A percentile compares a stretch with the other conserved stretches of the same genome.
Evolutionary conservation across 164 flowering plant species (phyloP).

Genomic region (Liriodendron chinense): DNA sequence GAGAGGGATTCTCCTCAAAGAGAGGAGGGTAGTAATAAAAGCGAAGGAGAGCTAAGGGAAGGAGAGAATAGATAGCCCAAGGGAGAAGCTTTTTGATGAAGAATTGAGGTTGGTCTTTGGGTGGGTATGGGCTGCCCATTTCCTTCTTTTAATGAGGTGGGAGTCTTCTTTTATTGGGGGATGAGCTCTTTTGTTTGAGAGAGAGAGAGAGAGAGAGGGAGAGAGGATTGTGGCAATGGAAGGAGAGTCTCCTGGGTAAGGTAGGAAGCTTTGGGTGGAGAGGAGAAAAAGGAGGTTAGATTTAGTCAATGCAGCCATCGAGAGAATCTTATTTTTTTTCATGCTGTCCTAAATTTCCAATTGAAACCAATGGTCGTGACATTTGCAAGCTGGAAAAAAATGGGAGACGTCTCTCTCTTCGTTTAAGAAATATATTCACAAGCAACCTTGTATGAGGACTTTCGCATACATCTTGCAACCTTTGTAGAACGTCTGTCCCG

Average conservation of each 20-base stretch:
- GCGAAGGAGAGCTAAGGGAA: slow-evolving; percentile 46
- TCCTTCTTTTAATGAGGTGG: slow-evolving; percentile 1
- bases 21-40: slow-evolving; percentile 45
- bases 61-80: slow-evolving; percentile 44
- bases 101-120: slow-evolving; percentile 36
- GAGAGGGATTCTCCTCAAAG: slow-evolving; percentile 13
- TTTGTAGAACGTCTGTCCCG: no score
- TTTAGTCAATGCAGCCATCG: background rate
- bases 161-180: background rate
- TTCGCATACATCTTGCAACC: no score
- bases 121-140: slow-evolving; percentile 38
- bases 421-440: no score
- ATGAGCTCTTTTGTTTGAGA: background rate
- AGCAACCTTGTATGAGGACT: no score
- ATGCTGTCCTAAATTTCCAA: background rate
- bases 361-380: background rate
- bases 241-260: background rate
- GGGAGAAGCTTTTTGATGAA: slow-evolving; percentile 48
- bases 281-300: background rate
- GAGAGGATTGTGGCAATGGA: background rate
- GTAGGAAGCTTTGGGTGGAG: background rate
- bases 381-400: background rate
- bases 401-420: background rate
- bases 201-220: background rate
- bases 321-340: background rate